Percentiles rank a stretch among this genome's conserved stretches.
Conservation (phyloP, 371 early-diverging fungal genomes). For the Chytridium lagenaria region DNA sequence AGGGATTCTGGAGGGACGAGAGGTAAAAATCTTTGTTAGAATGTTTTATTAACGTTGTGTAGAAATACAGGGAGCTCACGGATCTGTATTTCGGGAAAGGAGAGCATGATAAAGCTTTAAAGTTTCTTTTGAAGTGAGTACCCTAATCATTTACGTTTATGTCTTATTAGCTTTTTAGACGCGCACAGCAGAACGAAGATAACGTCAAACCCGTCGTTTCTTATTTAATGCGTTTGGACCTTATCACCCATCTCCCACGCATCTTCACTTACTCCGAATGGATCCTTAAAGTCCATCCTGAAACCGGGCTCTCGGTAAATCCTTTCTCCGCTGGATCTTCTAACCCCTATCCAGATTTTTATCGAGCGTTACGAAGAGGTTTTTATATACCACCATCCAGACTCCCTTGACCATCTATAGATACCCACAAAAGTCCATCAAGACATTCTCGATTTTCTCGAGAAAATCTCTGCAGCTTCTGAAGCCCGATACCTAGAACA, state of each 20-base stretch:
- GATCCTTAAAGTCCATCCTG: constrained; percentile 73
- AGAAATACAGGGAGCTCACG: constrained; percentile 83
- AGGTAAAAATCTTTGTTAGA: background rate
- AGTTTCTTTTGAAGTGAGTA: constrained; percentile 65
- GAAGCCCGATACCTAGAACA: constrained; percentile 80
- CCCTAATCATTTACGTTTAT: constrained; percentile 20
- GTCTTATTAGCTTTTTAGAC: background rate
- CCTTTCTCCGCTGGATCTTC: constrained; percentile 6
- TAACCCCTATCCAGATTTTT: constrained; percentile 68
- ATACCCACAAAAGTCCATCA: constrained; percentile 26
- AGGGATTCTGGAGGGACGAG: constrained; percentile 69
- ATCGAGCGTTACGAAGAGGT: constrained; percentile 66
- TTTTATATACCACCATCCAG: background rate
- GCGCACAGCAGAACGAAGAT: constrained; percentile 55
- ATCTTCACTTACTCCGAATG: constrained; percentile 81
- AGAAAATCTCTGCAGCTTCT: constrained; percentile 47
- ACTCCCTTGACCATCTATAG: constrained; percentile 2
- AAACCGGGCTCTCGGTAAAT: constrained; percentile 77
- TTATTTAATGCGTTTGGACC: constrained; percentile 78
- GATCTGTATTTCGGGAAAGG: constrained; percentile 91
- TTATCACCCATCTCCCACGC: constrained; percentile 72
- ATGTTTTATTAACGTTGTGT: background rate
- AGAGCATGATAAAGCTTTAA: constrained; percentile 83
- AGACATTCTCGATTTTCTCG: constrained; percentile 43
- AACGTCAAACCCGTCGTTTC: constrained; percentile 56